Evolutionary conservation across 345 rosid species (phyloP), one percentile per base, ranked within the genome.

Genomic region (Isatis tinctoria): DNA sequence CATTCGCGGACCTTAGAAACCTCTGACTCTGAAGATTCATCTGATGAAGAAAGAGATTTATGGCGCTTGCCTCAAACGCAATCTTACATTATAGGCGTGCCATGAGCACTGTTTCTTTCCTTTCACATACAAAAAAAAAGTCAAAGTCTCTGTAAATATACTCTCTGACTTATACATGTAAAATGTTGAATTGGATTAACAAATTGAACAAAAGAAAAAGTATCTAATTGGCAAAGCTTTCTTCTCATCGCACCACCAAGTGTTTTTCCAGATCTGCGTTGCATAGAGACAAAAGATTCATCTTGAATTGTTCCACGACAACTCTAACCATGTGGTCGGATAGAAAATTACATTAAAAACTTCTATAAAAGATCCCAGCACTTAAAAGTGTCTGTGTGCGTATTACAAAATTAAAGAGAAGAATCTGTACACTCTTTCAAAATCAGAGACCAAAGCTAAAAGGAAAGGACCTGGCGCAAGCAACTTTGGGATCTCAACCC

Each of bases 31-130:
- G 68, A 54, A 17, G 60, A 43, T 66, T 78, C 82, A 73, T 81
- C 89, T 10, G 92, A 87, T 8, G 93, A 89, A 54, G 97, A 93
- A 76, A 62, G 87, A 30, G 90, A 84, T 54, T 40, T 64, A 35
- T 60, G 69, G 76, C 68, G 13, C 6, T 58, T 64, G 47, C 72
- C 67, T 39, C 81, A 79, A 78, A 63, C 83, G 13, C 79, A 63
- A 43, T 59, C 83, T 59, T 82, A 78, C 32, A 62, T 80, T 30
- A 69, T 84, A 65, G 81, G 73, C 20, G 60, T 80, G 39, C 70
- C 24, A 57, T 83, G 67, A 77, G 14, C 51, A 48, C 12, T 40
- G 2, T 58, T 66, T 5, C 3, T 66, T 67, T 52, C 73, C 53
- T 71, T 59, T 58, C 24, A 37, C 67, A 70, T 59, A 44, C 51